Evolutionary conservation across 495 filamentous ascomycete species (phyloP).

Genomic region (Aspergillus sclerotiicarbonarius): DNA sequence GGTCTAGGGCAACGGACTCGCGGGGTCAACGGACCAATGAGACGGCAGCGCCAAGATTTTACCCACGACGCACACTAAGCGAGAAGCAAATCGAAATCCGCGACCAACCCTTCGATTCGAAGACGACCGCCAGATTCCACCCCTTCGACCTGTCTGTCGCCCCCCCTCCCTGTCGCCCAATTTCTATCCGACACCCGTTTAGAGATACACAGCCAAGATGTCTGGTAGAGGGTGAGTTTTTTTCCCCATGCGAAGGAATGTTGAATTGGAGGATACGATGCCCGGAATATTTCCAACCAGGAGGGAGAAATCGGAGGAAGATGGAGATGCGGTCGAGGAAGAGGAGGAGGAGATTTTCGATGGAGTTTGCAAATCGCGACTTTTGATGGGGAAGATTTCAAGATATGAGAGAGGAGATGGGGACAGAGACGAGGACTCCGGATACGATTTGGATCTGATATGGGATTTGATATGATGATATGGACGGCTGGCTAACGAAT

Average conservation of each 20-base stretch:
- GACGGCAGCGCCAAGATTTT: conserved; percentile 41
- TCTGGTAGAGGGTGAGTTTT: conserved; percentile 55
- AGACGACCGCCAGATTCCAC: conserved; percentile 15
- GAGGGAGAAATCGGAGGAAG: no score
- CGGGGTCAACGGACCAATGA: conserved; percentile 27
- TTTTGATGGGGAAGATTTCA: no score
- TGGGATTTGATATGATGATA: background rate
- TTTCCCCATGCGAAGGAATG: background rate
- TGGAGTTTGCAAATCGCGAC: no score
- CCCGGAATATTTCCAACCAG: no score
- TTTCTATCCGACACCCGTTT: conserved; percentile 42
- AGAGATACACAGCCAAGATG: conserved; percentile 53
- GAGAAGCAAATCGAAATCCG: conserved; percentile 39
- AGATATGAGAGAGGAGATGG: background rate
- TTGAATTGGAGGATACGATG: background rate
- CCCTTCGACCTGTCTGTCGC: conserved; percentile 31
- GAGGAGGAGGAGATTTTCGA: no score
- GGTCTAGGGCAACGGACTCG: conserved; percentile 36
- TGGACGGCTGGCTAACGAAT: conserved; percentile 29
- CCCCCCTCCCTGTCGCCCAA: conserved; percentile 36
- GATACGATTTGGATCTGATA: background rate
- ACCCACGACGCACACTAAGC: conserved; percentile 47
- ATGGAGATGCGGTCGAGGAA: no score
- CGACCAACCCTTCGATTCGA: conserved; percentile 10
- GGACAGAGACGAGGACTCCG: no score